Evolutionary conservation across 2,329 filamentous ascomycete species (phyloP).

Genomic region (Trichophyton simii): DNA sequence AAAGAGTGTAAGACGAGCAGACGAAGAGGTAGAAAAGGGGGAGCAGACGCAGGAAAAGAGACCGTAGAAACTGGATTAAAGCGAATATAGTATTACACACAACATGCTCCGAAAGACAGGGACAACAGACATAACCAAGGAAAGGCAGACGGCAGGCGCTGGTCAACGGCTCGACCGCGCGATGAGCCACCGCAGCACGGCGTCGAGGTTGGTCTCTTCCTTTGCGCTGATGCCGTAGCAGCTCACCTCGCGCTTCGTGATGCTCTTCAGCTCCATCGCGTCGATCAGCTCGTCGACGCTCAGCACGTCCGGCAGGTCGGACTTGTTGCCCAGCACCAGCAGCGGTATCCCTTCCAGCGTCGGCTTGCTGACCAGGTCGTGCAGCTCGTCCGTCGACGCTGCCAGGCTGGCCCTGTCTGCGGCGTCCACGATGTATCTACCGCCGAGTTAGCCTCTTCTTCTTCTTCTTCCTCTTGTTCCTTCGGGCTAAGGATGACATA

Average conservation of each 20-base stretch:
- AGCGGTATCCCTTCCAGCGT: conserved; percentile 81
- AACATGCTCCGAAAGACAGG: neutral
- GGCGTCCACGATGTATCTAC: conserved; percentile 87
- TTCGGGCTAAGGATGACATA: conserved; percentile 20
- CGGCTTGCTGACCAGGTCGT: conserved; percentile 72
- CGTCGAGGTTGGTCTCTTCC: conserved; percentile 96
- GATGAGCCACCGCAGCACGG: conserved; percentile 92
- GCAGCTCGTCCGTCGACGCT: conserved; percentile 81
- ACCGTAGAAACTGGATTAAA: neutral
- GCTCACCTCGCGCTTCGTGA: conserved; percentile 86
- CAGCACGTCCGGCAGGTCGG: conserved; percentile 79
- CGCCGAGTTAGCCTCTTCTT: neutral
- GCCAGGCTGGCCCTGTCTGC: conserved; percentile 71
- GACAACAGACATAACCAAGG: neutral
- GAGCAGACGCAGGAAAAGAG: neutral
- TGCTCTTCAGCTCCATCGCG: conserved; percentile 73
- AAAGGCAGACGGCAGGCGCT: neutral
- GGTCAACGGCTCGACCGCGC: conserved; percentile 65
- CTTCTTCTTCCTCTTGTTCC: neutral
- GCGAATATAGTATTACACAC: neutral
- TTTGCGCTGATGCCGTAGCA: conserved; percentile 98
- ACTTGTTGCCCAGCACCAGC: conserved; percentile 93
- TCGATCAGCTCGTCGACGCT: conserved; percentile 94
- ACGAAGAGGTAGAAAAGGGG: neutral
- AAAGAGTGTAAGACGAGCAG: neutral